Conservation (phyloP, 2,329 filamentous ascomycete genomes). For the Helotiales sp. region DNA sequence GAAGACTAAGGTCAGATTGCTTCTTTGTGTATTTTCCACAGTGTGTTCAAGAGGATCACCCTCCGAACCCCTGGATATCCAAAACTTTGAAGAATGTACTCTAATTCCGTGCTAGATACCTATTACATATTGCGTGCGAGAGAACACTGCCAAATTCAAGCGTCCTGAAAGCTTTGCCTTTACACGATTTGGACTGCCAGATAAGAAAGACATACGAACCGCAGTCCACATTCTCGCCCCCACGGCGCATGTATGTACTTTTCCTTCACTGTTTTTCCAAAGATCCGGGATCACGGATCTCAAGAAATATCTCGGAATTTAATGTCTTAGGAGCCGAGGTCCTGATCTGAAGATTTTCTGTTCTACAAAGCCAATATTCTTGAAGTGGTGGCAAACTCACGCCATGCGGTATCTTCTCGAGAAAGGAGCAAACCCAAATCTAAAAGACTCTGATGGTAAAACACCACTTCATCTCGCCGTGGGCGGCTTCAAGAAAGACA, state of each 20-base stretch:
- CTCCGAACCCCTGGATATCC: background rate
- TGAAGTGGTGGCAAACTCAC: constrained; percentile 27
- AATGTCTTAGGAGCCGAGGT: too few species aligned
- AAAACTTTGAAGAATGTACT: background rate
- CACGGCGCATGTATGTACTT: constrained; percentile 8
- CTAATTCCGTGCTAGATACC: background rate
- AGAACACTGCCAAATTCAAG: constrained; percentile 44
- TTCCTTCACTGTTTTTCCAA: too few species aligned
- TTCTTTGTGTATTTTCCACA: too few species aligned
- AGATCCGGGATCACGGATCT: too few species aligned
- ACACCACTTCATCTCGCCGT: constrained; percentile 28
- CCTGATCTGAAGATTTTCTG: too few species aligned
- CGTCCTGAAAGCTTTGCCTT: constrained; percentile 43
- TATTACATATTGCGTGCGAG: constrained; percentile 40
- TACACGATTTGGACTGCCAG: constrained; percentile 26
- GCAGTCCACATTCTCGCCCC: constrained; percentile 22
- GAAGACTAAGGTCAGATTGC: constrained; percentile 2
- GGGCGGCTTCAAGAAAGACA: background rate
- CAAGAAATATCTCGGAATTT: too few species aligned
- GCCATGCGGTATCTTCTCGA: constrained; percentile 22
- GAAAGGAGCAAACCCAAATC: constrained; percentile 18
- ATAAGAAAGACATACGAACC: constrained; percentile 19
- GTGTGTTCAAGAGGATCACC: too few species aligned
- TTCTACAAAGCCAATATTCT: too few species aligned
- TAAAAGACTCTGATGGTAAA: constrained; percentile 23